Conservation (phyloP, 148 eudicot species). For the Rhododendron simsii region DNA sequence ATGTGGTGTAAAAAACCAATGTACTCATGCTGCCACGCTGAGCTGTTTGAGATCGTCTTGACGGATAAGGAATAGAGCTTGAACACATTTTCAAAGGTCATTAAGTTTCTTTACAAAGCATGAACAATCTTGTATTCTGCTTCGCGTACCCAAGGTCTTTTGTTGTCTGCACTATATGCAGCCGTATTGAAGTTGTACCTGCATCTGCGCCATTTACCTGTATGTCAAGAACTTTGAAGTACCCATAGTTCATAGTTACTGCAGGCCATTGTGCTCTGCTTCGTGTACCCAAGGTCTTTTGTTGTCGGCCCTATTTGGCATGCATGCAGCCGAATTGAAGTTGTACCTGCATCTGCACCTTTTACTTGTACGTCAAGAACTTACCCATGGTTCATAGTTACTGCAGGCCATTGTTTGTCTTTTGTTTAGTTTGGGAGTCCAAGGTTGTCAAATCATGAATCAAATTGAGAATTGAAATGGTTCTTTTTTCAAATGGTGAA, state of each 20-base stretch:
- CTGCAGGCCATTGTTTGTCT: neutral
- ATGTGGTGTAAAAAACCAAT: neutral
- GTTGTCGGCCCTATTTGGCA: neutral
- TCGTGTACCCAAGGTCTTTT: neutral
- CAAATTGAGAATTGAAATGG: too few species aligned
- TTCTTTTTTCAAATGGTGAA: too few species aligned
- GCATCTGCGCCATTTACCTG: neutral
- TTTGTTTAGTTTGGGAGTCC: neutral
- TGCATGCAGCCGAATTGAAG: neutral
- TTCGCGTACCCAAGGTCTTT: neutral
- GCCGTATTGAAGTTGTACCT: neutral
- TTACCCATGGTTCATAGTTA: neutral
- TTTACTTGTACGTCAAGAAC: neutral
- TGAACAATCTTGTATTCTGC: neutral
- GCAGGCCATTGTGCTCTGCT: neutral
- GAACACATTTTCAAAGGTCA: neutral
- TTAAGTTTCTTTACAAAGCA: neutral
- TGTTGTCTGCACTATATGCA: neutral
- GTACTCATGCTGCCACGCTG: neutral
- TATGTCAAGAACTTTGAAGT: neutral
- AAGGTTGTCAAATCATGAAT: too few species aligned
- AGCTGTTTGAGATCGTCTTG: neutral
- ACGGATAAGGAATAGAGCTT: neutral
- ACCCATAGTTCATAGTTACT: neutral
- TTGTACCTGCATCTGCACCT: neutral